Conservation (phyloP, 768 basidiomycete species). For the Lactarius tabidus region DNA sequence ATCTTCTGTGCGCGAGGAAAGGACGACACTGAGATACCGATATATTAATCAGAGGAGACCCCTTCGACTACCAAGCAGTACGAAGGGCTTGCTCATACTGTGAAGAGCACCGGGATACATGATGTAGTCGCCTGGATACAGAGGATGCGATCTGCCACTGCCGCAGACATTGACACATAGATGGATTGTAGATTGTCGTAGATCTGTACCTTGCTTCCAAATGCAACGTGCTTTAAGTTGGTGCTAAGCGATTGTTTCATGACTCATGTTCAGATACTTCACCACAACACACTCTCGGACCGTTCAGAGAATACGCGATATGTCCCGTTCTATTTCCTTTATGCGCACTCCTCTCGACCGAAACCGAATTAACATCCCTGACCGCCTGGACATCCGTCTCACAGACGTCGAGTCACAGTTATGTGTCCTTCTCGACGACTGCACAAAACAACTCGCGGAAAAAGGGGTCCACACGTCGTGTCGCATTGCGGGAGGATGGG, state of each 20-base stretch:
- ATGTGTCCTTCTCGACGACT: conserved; percentile 78
- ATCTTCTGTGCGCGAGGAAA: conserved; percentile 44
- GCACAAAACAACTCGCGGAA: conserved; percentile 51
- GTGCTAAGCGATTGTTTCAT: not conserved
- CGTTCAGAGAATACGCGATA: conserved; percentile 19
- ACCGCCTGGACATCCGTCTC: conserved; percentile 45
- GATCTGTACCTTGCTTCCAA: not conserved
- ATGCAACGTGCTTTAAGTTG: not conserved
- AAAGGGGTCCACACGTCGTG: conserved; percentile 60
- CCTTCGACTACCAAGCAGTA: conserved; percentile 32
- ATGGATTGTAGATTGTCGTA: not conserved
- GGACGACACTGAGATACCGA: conserved; percentile 38
- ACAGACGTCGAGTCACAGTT: conserved; percentile 65
- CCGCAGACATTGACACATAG: not conserved
- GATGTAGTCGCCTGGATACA: conserved; percentile 35
- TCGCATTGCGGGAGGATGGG: conserved; percentile 97
- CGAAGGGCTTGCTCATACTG: conserved; percentile 34
- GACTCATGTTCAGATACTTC: conserved; percentile 1
- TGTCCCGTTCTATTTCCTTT: conserved; percentile 29
- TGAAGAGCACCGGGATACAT: conserved; percentile 35
- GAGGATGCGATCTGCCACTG: not conserved
- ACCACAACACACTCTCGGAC: not conserved
- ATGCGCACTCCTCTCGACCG: conserved; percentile 24
- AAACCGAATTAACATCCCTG: conserved; percentile 31
- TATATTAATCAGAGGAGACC: conserved; percentile 31